These are phyloP conservation scores for Nitzschia inconspicua DNA, from an alignment of 108 stramenopile genomes.

Conservation along the genomic window DNA sequence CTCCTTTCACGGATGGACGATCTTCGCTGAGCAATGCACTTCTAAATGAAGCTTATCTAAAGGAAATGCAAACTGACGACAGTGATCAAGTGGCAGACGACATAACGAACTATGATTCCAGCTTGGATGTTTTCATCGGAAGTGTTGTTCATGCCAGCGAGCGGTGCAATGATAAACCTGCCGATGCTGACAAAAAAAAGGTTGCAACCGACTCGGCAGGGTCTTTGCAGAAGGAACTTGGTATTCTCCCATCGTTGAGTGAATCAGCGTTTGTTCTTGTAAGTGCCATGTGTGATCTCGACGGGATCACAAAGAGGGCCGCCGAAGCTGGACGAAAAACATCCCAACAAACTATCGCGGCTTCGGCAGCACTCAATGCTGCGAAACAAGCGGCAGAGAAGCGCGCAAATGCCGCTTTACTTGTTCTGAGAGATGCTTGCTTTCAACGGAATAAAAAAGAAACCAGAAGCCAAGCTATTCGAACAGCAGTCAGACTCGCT, in stretches of 20 bases:
- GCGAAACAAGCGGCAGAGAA: slow-evolving; percentile 83
- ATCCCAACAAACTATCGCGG: slow-evolving; percentile 64
- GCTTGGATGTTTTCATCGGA: slow-evolving; percentile 61
- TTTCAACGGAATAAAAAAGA: slow-evolving; percentile 55
- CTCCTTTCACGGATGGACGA: background rate
- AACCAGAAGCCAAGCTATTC: slow-evolving; percentile 48
- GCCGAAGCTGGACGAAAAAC: slow-evolving; percentile 51
- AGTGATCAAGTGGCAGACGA: background rate
- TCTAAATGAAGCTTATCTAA: slow-evolving; percentile 65
- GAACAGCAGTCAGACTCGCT: slow-evolving; percentile 73
- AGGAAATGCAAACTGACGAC: slow-evolving; percentile 10
- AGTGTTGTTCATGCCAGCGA: slow-evolving; percentile 59
- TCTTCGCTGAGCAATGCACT: slow-evolving; percentile 35
- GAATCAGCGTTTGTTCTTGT: slow-evolving; percentile 49
- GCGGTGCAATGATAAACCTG: slow-evolving; percentile 58
- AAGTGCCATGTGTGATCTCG: slow-evolving; percentile 77
- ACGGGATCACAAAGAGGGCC: slow-evolving; percentile 72
- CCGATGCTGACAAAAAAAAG: slow-evolving; percentile 59
- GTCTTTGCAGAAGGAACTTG: slow-evolving; percentile 50
- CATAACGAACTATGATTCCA: slow-evolving; percentile 42
- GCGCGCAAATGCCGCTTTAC: slow-evolving; percentile 71
- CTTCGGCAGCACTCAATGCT: slow-evolving; percentile 69
- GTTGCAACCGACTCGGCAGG: slow-evolving; percentile 44
- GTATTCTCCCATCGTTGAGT: slow-evolving; percentile 47
- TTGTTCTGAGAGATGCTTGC: slow-evolving; percentile 73